These are phyloP conservation scores for Geranium incanum DNA, from an alignment of 441 rosid genomes.

Conservation along the genomic window DNA sequence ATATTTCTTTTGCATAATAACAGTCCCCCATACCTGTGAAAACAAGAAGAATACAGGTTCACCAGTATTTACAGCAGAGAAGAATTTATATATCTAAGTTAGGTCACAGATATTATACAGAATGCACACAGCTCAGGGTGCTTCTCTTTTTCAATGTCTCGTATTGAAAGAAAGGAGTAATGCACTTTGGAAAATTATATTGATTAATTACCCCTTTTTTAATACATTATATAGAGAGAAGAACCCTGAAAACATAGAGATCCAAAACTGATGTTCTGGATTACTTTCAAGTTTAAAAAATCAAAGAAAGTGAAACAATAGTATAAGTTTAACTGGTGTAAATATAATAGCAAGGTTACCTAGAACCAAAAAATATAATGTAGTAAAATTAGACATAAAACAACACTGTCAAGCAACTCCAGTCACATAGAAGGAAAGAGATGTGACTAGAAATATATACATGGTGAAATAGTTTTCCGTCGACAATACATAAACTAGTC, in stretches of 20 bases:
- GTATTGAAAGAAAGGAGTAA: neutral
- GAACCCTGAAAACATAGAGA: neutral
- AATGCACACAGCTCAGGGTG: slow-evolving; percentile 3
- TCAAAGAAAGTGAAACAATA: neutral
- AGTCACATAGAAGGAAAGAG: neutral
- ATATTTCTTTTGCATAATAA: slow-evolving; percentile 84
- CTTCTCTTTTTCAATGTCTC: neutral
- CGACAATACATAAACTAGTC: neutral
- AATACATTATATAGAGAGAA: neutral
- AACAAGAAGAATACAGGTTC: slow-evolving; percentile 9
- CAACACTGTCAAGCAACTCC: neutral
- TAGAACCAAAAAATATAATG: neutral
- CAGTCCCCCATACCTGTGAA: slow-evolving; percentile 74
- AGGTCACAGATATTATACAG: neutral
- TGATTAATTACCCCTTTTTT: neutral
- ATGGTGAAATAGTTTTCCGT: neutral
- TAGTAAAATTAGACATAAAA: neutral
- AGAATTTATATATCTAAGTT: neutral
- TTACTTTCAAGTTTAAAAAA: neutral
- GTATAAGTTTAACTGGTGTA: neutral
- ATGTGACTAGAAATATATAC: neutral
- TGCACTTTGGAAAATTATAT: neutral
- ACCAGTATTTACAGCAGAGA: neutral
- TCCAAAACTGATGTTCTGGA: neutral
- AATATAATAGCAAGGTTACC: neutral